Evolutionary conservation across 139 green algal species (phyloP).

Genomic region (Microglena sp.): DNA sequence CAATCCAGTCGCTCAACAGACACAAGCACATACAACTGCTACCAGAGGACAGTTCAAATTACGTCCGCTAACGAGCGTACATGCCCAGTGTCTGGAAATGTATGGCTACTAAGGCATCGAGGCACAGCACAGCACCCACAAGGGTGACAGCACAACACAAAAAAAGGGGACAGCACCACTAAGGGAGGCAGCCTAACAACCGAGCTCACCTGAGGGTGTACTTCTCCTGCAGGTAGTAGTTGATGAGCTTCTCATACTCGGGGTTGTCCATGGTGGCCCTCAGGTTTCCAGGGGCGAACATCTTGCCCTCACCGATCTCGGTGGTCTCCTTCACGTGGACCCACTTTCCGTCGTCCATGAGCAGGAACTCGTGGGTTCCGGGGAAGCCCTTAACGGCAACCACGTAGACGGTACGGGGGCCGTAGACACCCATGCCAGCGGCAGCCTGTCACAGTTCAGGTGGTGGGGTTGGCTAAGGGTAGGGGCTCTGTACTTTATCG

Average conservation of each 20-base stretch:
- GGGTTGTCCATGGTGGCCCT: slow-evolving; percentile 92
- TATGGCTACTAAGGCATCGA: neutral
- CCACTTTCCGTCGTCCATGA: slow-evolving; percentile 94
- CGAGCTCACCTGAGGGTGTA: slow-evolving; percentile 94
- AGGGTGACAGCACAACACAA: neutral
- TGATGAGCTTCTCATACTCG: slow-evolving; percentile 80
- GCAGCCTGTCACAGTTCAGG: slow-evolving; percentile 50
- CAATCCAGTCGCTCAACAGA: no score
- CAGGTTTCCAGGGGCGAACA: slow-evolving; percentile 93
- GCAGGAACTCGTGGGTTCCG: slow-evolving; percentile 90
- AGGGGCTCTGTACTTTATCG: no score
- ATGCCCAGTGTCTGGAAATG: no score
- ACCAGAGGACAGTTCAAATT: no score
- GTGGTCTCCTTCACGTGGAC: slow-evolving; percentile 91
- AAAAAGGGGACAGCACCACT: neutral
- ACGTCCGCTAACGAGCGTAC: no score
- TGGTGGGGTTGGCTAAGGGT: neutral
- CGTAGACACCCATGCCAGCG: slow-evolving; percentile 85
- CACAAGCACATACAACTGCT: no score
- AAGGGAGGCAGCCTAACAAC: no score
- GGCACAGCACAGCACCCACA: neutral
- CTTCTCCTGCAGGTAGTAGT: slow-evolving; percentile 88
- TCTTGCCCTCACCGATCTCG: slow-evolving; percentile 89
- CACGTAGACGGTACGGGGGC: slow-evolving; percentile 83
- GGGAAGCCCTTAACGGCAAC: slow-evolving; percentile 79